phyloP scores from a whole-genome alignment of 345 rosid species.

The Gossypium arboreum region DNA sequence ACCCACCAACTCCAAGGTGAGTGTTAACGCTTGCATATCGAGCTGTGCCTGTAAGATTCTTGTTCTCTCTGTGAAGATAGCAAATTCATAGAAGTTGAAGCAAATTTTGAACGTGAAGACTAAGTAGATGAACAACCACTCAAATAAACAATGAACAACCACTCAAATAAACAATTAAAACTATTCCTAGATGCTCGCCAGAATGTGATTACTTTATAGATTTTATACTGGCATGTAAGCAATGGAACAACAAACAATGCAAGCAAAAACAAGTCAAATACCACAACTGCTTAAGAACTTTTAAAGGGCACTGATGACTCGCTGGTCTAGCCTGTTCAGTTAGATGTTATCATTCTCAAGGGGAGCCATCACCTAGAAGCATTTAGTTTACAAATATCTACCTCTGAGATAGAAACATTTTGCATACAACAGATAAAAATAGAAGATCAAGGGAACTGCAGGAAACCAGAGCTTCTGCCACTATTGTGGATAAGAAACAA shows the following conservation, averaged over 20 bases:
- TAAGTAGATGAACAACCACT: background rate
- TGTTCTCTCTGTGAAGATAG: slow-evolving; percentile 45
- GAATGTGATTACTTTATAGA: background rate
- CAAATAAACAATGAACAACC: background rate
- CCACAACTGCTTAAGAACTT: background rate
- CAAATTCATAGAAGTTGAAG: background rate
- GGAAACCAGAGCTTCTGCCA: background rate
- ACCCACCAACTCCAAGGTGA: slow-evolving; percentile 60
- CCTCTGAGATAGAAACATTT: background rate
- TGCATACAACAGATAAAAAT: background rate
- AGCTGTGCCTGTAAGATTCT: slow-evolving; percentile 62
- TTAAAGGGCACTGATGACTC: background rate
- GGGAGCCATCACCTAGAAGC: background rate
- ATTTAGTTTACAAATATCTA: background rate
- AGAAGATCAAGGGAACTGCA: background rate
- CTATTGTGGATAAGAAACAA: background rate
- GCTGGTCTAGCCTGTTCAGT: background rate
- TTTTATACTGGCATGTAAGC: background rate
- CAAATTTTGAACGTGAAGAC: background rate
- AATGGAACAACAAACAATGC: background rate
- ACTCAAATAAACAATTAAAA: background rate
- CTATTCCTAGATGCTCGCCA: background rate
- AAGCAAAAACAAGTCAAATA: background rate
- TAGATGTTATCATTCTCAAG: background rate
- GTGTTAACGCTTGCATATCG: slow-evolving; percentile 61